Conservation (phyloP, 345 rosid species). For the Orychophragmus violaceus region DNA sequence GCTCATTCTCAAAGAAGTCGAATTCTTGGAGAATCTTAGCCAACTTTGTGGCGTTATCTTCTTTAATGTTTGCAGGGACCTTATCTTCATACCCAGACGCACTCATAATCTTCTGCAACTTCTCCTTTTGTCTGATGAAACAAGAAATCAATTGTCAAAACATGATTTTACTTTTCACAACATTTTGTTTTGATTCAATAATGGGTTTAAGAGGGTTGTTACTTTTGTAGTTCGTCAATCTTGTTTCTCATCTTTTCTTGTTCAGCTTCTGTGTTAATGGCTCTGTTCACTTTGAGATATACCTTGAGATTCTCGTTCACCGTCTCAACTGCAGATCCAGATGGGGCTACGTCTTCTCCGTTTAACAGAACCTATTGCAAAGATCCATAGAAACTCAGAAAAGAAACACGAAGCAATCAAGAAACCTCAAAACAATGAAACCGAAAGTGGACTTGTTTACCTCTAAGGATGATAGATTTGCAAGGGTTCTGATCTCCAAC, state of each 20-base stretch:
- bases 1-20: background rate
- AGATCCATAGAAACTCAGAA: background rate
- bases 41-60: background rate
- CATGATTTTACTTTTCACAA: background rate
- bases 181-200: background rate
- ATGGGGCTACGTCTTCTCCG: constrained; percentile 63
- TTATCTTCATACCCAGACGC: constrained; percentile 1
- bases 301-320: constrained; percentile 79
- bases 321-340: constrained; percentile 68
- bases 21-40: background rate
- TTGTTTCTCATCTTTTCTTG: constrained; percentile 59
- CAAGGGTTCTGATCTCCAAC: constrained; percentile 79
- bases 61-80: background rate
- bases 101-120: constrained; percentile 2
- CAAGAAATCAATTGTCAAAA: background rate
- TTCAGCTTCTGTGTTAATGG: constrained; percentile 55
- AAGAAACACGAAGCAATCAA: background rate
- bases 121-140: background rate
- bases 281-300: constrained; percentile 71
- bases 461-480: constrained; percentile 65
- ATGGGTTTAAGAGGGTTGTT: constrained; percentile 22
- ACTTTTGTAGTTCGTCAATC: constrained; percentile 68
- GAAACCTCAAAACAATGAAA: background rate
- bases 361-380: constrained; percentile 53
- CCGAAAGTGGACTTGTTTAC: constrained; percentile 26